Base-by-base conservation (phyloP, 306 rosid species). In the Myrica gale region DNA sequence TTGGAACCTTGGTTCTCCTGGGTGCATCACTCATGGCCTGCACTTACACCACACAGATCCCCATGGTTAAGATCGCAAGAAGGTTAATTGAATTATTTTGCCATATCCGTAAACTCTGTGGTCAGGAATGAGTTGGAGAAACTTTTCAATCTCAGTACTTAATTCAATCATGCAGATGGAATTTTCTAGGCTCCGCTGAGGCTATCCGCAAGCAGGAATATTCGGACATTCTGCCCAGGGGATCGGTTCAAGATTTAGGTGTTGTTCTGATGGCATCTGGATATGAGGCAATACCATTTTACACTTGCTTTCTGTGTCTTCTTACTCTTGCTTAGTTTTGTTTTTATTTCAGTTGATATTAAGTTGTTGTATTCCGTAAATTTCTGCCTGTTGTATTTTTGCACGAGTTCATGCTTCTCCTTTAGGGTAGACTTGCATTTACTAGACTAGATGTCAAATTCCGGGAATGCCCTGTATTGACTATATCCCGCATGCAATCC, bases 11-110 rank as follows among this genome's bases (percentile, higher is more conserved):
- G 86, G 83, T 76, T 82, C 96, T 95, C 69, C 85, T 95, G 41
- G 97, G 89, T 20, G 88, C 92, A 71, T 95, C 98, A 54, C 92
- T 95, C 43, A 87, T 95, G 90, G 99, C 97, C 52, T 95, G 97
- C 90, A 89, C 97, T 80, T 92, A 92, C 89, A 95, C 99, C 39
- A 95, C 96, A 13, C 97, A 95, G 80, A 81, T 95, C 69, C 99
- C 98, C 10, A 90, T 95, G 52, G 92, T 95, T 82, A 95, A 89
- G 88, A 90, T 90, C 21, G 85, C 97, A 9, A 88, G 90, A 92
- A 95, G 98, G 97, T 95, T 65, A 65, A 65, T 41, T 65, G 69
- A 41, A 39, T 39, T 17, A 17, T 46, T 37, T 52, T 5, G 47
- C 74, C 50, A 53, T 74, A n/a, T 78, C 72, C 62, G 3, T 41